Base-by-base conservation (phyloP, 228 moss, liverwort and hornwort genomes). In the Sphagnum magellanicum region DNA sequence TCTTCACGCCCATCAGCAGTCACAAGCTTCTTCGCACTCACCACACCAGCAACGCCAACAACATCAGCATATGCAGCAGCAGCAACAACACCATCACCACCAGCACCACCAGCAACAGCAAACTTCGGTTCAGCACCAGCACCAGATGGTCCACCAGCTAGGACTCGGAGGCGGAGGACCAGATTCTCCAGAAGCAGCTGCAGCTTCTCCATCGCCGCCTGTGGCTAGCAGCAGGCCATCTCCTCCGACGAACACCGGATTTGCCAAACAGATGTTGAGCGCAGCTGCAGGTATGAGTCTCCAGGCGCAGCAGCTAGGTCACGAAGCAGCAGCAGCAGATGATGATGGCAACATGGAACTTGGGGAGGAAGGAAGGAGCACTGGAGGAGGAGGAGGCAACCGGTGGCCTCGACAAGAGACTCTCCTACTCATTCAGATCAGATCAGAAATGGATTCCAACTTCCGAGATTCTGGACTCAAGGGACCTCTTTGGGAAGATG, bases 381-480 rank as follows among this genome's bases (percentile, higher is more conserved):
- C 84, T 32, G 84, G 88, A 13, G 32, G 32, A 13, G 32, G 32
- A 32, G 32, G 32, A 32, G 88, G 84, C 60, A 88, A 78, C 81
- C 88, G 88, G 6, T 88, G 88, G 88, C 88, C 88, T 13, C 61
- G 88, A 50, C 88, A 88, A 70, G 88, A 88, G 71, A 88, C 88
- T 4, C 81, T 88, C 10, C 81, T 84, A 61, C 88, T 88, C 64
- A 84, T 88, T 66, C 84, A 88, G 81, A 82, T 88, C 76, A 84
- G 88, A 50, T 84, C 88, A 10, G 88, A 88, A 68, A 88, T 88
- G 88, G 88, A 88, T 78, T 63, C 84, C 51, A 88, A 72, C 79
- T 88, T 88, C 52, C 88, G 88, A 50, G 88, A 88, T 84, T 88
- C 88, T 50, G 88, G 88, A 70, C 79, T 84, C 50, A 88, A 88